Evolutionary conservation across 768 basidiomycete genomes (phyloP).

Genomic region (Tylopilus subfusipes): DNA sequence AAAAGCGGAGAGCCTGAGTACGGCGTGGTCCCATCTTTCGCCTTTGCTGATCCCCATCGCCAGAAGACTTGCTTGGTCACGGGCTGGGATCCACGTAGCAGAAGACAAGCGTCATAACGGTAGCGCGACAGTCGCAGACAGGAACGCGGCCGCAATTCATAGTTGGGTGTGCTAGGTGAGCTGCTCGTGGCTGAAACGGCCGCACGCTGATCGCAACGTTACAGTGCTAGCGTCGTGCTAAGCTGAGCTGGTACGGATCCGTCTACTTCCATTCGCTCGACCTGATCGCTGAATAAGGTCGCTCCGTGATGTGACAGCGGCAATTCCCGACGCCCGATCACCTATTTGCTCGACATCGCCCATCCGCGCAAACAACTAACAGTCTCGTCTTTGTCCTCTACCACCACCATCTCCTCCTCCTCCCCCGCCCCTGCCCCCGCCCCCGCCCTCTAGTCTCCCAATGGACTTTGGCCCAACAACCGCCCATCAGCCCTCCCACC

Average conservation of each 20-base stretch:
- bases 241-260: constrained; percentile 28
- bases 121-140: constrained; percentile 2
- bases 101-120: constrained; percentile 9
- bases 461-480: constrained; percentile 50
- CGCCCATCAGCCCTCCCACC: constrained; percentile 35
- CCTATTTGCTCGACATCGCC: constrained; percentile 39
- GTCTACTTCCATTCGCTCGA: constrained; percentile 16
- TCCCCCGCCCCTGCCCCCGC: constrained; percentile 31
- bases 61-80: neutral
- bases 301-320: constrained; percentile 41
- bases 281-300: constrained; percentile 40
- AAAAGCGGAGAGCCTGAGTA: constrained; percentile 21
- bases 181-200: constrained; percentile 10
- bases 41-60: constrained; percentile 1
- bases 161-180: constrained; percentile 17
- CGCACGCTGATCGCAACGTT: constrained; percentile 18
- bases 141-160: neutral
- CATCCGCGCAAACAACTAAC: constrained; percentile 26
- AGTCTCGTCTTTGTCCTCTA: constrained; percentile 36
- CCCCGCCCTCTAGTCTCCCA: constrained; percentile 34
- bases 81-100: constrained; percentile 10
- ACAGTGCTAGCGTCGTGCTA: constrained; percentile 2
- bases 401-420: constrained; percentile 21
- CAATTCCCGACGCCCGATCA: constrained; percentile 59
- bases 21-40: constrained; percentile 17